phyloP scores from a whole-genome alignment of 805 yeast species.

The Monosporozyma siamensis region DNA sequence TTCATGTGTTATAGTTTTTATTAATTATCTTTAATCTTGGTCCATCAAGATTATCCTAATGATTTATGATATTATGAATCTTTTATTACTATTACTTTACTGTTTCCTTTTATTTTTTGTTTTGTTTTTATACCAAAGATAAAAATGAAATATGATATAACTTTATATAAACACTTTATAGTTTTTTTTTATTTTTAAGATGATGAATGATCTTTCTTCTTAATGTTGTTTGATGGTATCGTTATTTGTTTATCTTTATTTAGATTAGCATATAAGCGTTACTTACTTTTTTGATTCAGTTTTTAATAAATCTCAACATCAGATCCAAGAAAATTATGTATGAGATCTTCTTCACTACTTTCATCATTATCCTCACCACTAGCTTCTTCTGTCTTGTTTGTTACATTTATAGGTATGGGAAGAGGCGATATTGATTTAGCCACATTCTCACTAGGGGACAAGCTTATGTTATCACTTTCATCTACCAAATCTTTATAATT shows the following conservation, averaged over 20 bases:
- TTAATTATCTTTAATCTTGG: too few relatives aligned
- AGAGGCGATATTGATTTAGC: too few relatives aligned
- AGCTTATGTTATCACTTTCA: too few relatives aligned
- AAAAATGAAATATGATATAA: neutral
- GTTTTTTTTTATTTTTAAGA: neutral
- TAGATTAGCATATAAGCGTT: too few relatives aligned
- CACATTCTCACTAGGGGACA: too few relatives aligned
- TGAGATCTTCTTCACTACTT: neutral
- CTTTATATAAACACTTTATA: neutral
- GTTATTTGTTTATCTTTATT: neutral
- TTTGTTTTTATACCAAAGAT: neutral
- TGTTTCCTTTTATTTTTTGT: neutral
- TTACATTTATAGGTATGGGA: neutral
- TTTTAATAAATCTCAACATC: conserved; percentile 9
- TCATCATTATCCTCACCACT: neutral
- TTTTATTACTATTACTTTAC: too few relatives aligned
- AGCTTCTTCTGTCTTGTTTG: neutral
- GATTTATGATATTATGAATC: conserved; percentile 1
- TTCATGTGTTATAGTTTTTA: too few relatives aligned
- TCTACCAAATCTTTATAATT: too few relatives aligned
- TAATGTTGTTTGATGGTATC: too few relatives aligned
- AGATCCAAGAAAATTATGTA: conserved; percentile 17
- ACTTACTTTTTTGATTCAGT: too few relatives aligned
- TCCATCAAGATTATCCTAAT: too few relatives aligned
- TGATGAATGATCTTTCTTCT: neutral